Base-by-base conservation (phyloP, 352 stramenopile genomes). In the Elongisporangium prolatum region DNA sequence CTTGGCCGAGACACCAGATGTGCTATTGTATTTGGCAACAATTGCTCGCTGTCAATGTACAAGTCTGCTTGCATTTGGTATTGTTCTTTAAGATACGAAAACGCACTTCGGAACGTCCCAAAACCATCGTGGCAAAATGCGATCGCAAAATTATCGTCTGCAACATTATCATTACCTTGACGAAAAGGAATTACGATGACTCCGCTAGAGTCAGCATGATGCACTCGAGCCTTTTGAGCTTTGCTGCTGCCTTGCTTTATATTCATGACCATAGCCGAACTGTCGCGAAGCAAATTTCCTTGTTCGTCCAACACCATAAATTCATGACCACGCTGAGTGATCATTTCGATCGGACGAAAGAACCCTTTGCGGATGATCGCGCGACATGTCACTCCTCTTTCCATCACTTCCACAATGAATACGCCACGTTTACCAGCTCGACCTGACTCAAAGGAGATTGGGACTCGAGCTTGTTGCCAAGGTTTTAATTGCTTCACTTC, bases 321-420 rank as follows among this genome's bases (percentile, higher is more conserved):
- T 54, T 85, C 68, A 24, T 87, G 74, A 9, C 79, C 79, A 60
- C 63, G 59, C 14, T 53, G 59, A 0, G 79, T 83, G 21, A 83
- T 62, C 16, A 63, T 57, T 50, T 86, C 67, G 4, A 85, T 64
- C 37, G 82, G 67, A 17, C 72, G 75, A 18, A 88, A 63, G 59
- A 77, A 78, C 2, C 78, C 78, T 48, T 83, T 86, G 5, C 78
- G 72, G 20, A 88, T 25, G 17, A 88, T 79, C 4, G 78, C 78
- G 11, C 78, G 69, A 25, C 78, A 88, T 1, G 75, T 78, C 20
- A 71, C 67, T 24, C 75, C 71, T 21, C 78, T 80, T 49, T 81
- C 75, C 28, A 88, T 74, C 8, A 88, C 64, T 63, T 88, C 78
- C 4, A 88, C 75, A 11, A 88, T 72, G 54, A 81, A 89, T 6